phyloP scores from a whole-genome alignment of 1,139 yeast species.

The Yamadazyma triangularis region DNA sequence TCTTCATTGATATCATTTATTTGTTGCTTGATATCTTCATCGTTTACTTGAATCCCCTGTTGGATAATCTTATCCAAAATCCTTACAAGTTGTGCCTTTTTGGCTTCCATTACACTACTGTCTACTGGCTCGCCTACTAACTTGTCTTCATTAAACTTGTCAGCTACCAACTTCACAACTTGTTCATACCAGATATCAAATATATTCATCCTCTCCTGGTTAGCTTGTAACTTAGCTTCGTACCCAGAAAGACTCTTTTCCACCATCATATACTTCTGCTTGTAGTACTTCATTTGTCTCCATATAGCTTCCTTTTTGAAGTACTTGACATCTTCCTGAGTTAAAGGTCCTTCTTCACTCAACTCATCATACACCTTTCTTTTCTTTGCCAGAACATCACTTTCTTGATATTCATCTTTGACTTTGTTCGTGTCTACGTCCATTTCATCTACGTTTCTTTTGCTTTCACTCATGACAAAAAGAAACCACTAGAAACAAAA shows the following conservation, averaged over 20 bases:
- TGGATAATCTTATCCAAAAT: background rate
- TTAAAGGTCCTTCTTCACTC: conserved; percentile 65
- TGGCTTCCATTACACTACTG: background rate
- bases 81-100: conserved; percentile 19
- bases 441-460: background rate
- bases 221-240: conserved; percentile 27
- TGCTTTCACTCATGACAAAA: background rate
- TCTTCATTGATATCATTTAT: conserved; percentile 32
- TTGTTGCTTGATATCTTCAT: conserved; percentile 15
- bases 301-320: conserved; percentile 92
- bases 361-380: conserved; percentile 43
- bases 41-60: conserved; percentile 4
- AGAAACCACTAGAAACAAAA: too few relatives aligned
- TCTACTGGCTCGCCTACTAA: background rate
- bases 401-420: conserved; percentile 21
- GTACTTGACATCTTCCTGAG: conserved; percentile 73
- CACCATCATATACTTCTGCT: conserved; percentile 46
- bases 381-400: conserved; percentile 16
- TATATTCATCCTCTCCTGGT: conserved; percentile 32
- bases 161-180: conserved; percentile 25
- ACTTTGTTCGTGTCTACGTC: background rate
- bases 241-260: conserved; percentile 31
- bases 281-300: conserved; percentile 68
- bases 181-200: conserved; percentile 60
- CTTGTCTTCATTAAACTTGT: conserved; percentile 12